A percentile compares a stretch with the other conserved stretches of the same genome.
These are phyloP conservation scores for Hortiboletus campestris DNA, from an alignment of 768 basidiomycete genomes.

Conservation along the genomic window DNA sequence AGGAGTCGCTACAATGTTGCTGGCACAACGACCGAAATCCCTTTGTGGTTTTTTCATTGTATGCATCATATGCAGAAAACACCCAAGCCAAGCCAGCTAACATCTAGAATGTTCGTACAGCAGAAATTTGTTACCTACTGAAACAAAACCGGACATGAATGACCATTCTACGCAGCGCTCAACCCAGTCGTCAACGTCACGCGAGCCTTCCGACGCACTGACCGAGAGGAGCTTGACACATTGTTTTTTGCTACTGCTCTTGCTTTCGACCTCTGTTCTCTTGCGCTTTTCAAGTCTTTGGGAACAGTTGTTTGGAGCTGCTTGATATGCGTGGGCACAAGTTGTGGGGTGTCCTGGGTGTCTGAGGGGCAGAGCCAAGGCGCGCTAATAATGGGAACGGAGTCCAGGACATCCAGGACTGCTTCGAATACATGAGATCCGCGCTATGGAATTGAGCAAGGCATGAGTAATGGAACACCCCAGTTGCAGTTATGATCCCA, in stretches of 20 bases:
- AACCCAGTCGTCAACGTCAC: conserved; percentile 17
- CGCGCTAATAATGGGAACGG: conserved; percentile 57
- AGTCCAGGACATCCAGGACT: conserved; percentile 41
- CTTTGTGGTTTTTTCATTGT: too few relatives aligned
- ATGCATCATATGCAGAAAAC: background rate
- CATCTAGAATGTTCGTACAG: background rate
- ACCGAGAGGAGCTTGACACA: conserved; percentile 5
- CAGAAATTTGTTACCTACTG: background rate
- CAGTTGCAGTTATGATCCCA: conserved; percentile 19
- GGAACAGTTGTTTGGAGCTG: conserved; percentile 77
- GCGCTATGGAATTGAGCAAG: conserved; percentile 29
- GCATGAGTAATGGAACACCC: conserved; percentile 4
- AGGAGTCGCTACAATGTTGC: background rate
- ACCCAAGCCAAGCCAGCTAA: background rate
- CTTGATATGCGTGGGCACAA: conserved; percentile 77
- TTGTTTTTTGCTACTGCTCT: conserved; percentile 46
- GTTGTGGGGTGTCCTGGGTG: conserved; percentile 18
- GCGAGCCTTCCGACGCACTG: conserved; percentile 19
- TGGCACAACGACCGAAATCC: background rate
- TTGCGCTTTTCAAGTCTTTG: conserved; percentile 72
- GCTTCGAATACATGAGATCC: conserved; percentile 38
- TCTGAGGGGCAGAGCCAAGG: conserved; percentile 53
- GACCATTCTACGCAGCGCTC: background rate
- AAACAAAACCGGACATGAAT: background rate
- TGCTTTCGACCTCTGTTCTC: conserved; percentile 51